These are phyloP conservation scores for Leccinum fallax DNA, from an alignment of 1,284 basidiomycete genomes.

Conservation along the genomic window DNA sequence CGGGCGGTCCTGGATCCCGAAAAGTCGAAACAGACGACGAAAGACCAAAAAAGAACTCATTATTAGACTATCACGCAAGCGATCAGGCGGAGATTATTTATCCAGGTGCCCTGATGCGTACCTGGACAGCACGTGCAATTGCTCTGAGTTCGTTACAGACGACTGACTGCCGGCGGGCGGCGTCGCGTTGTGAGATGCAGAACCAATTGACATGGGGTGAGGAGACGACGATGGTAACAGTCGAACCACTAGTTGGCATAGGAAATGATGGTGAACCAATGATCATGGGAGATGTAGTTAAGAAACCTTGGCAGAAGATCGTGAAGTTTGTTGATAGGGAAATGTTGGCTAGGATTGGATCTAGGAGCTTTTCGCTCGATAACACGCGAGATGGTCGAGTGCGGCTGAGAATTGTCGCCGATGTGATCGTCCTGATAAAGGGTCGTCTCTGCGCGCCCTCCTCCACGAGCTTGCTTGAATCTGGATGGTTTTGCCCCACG, in stretches of 20 bases:
- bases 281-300: no score
- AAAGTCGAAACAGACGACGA: no score
- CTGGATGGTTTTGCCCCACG: conserved; percentile 32
- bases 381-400: conserved; percentile 30
- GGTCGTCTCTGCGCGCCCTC: background rate
- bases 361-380: conserved; percentile 29
- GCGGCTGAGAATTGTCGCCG: conserved; percentile 35
- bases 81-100: conserved; percentile 6
- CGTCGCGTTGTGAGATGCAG: no score
- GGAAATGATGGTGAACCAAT: no score
- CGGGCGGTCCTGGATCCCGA: no score
- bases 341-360: conserved; percentile 8
- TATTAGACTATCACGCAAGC: conserved; percentile 60
- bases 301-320: no score
- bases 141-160: conserved; percentile 56
- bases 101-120: conserved; percentile 34
- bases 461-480: conserved; percentile 39
- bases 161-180: no score
- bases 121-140: conserved; percentile 86
- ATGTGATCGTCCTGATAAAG: background rate
- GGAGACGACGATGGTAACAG: no score
- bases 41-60: conserved; percentile 64
- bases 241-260: no score
- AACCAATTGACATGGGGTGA: no score
- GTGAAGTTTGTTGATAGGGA: conserved; percentile 14